Percentiles rank a stretch among this genome's conserved stretches.
Conservation (phyloP, 257 asterid genomes). For the Scutellaria minor region DNA sequence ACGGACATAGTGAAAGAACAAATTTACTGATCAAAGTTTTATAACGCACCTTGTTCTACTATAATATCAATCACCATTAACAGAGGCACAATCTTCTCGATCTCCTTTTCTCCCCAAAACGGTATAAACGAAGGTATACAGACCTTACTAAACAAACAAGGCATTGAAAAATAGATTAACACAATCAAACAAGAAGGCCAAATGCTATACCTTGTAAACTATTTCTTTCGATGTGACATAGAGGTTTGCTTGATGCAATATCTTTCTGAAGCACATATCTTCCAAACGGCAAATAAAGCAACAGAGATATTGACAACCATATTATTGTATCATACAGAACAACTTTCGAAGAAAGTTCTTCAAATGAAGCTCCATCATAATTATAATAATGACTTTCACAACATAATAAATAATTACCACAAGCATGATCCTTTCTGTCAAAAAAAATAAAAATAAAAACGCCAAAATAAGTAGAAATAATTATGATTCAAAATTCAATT, state of each 20-base stretch:
- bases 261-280: too few species aligned
- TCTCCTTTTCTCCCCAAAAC: constrained; percentile 54
- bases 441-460: too few species aligned
- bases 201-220: too few species aligned
- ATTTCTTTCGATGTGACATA: too few species aligned
- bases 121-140: constrained; percentile 71
- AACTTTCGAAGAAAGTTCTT: too few species aligned
- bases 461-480: too few species aligned
- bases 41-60: constrained; percentile 64
- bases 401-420: not conserved
- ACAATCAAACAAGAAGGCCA: not conserved
- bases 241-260: too few species aligned
- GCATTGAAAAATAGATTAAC: not conserved
- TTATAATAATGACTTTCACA: not conserved
- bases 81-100: constrained; percentile 63
- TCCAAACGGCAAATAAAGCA: too few species aligned
- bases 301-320: too few species aligned
- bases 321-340: too few species aligned
- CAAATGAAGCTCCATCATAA: not conserved
- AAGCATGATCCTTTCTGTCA: not conserved
- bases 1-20: not conserved
- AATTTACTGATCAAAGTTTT: not conserved
- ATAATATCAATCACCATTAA: constrained; percentile 59
- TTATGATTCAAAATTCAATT: not conserved
- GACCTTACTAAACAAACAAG: constrained; percentile 42